Evolutionary conservation across 345 rosid genomes (phyloP).

Genomic region (Brassica cretica): DNA sequence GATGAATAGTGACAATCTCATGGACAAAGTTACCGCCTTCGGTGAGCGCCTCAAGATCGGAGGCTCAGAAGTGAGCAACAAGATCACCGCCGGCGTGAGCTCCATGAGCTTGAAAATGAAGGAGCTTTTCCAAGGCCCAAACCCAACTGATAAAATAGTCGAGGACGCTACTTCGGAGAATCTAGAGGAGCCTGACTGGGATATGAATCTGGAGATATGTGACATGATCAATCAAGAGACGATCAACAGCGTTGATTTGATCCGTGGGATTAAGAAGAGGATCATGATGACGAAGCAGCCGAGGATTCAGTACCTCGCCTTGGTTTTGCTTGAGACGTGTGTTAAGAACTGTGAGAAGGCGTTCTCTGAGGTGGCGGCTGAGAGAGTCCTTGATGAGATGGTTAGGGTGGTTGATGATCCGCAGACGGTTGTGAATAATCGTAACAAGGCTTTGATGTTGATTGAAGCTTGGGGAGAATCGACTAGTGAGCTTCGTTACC

Average conservation of each 20-base stretch:
- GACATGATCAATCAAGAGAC: slow-evolving; percentile 93
- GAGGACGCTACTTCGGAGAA: slow-evolving; percentile 93
- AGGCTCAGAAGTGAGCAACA: slow-evolving; percentile 83
- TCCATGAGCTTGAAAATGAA: slow-evolving; percentile 96
- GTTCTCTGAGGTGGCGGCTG: slow-evolving; percentile 96
- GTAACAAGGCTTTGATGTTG: slow-evolving; percentile 84
- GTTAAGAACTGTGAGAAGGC: slow-evolving; percentile 98
- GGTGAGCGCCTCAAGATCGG: slow-evolving; percentile 96
- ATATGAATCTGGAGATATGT: slow-evolving; percentile 86
- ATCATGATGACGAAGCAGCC: slow-evolving; percentile 78
- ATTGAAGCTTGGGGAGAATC: slow-evolving; percentile 99
- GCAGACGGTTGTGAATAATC: slow-evolving; percentile 81
- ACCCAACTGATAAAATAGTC: slow-evolving; percentile 81
- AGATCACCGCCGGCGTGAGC: slow-evolving; percentile 84
- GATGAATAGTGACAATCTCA: slow-evolving; percentile 78
- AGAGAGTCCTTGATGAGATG: slow-evolving; percentile 97
- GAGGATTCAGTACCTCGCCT: slow-evolving; percentile 78
- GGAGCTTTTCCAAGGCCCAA: slow-evolving; percentile 96
- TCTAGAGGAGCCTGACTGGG: slow-evolving; percentile 97
- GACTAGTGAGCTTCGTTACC: slow-evolving; percentile 79
- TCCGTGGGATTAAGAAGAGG: slow-evolving; percentile 87
- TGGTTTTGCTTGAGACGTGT: slow-evolving; percentile 87
- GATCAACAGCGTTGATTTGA: slow-evolving; percentile 73
- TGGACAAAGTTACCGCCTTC: slow-evolving; percentile 90
- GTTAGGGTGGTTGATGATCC: slow-evolving; percentile 95